phyloP scores from a whole-genome alignment of 2,329 filamentous ascomycete genomes.

The Lasiodiplodia hormozganensis region DNA sequence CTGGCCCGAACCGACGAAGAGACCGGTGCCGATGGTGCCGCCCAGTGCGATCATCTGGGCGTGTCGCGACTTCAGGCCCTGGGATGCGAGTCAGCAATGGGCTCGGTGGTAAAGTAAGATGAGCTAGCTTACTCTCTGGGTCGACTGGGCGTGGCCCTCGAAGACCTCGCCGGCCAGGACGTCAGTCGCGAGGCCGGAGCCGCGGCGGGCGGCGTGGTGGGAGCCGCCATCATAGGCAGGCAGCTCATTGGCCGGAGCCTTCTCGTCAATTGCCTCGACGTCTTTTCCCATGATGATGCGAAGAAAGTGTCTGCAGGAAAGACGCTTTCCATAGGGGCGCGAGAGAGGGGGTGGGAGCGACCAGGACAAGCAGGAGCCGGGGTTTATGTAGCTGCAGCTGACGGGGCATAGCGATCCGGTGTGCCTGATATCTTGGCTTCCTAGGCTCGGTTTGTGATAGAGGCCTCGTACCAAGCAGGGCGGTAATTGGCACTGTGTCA shows the following conservation, averaged over 20 bases:
- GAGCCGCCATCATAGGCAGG: constrained; percentile 12
- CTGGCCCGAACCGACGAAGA: constrained; percentile 51
- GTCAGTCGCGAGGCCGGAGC: neutral
- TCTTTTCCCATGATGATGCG: constrained; percentile 14
- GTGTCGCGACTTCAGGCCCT: constrained; percentile 34
- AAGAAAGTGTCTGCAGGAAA: neutral
- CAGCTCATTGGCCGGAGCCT: constrained; percentile 10
- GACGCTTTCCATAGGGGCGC: neutral
- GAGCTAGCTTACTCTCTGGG: constrained; percentile 16
- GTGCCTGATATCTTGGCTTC: constrained; percentile 14
- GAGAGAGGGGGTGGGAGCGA: neutral
- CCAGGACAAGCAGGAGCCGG: neutral
- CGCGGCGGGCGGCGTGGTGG: neutral
- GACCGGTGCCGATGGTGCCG: constrained; percentile 36
- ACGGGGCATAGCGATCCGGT: neutral
- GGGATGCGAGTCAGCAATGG: neutral
- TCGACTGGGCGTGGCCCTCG: constrained; percentile 19
- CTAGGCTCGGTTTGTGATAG: constrained; percentile 5
- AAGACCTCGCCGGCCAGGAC: constrained; percentile 27
- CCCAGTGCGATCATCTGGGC: constrained; percentile 37
- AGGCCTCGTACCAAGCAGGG: constrained; percentile 3
- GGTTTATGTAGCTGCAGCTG: constrained; percentile 18
- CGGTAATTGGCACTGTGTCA: constrained; percentile 12
- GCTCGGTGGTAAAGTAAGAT: neutral
- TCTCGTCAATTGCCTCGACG: constrained; percentile 10